Percentiles rank a stretch among this genome's conserved stretches.
Evolutionary conservation across 306 rosid species (phyloP).

Genomic region (Cyclanthera cordifolia): DNA sequence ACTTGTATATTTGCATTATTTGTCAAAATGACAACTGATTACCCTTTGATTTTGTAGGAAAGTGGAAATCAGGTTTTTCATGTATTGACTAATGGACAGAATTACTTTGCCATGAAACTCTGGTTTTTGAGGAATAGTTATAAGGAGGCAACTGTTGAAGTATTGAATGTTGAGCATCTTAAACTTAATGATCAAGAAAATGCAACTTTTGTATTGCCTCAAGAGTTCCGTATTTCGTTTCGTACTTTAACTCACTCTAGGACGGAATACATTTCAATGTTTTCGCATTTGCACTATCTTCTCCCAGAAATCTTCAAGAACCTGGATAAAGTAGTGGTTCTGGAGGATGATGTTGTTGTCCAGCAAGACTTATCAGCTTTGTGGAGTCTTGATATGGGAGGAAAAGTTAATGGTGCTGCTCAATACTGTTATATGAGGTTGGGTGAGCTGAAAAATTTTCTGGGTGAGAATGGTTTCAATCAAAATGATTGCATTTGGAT

Average conservation of each 20-base stretch:
- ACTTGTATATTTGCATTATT: conserved; percentile 10
- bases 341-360: conserved; percentile 85
- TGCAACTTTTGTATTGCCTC: conserved; percentile 40
- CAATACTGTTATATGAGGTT: conserved; percentile 64
- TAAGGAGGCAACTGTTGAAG: conserved; percentile 57
- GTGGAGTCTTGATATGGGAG: conserved; percentile 71
- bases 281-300: conserved; percentile 77
- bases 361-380: conserved; percentile 75
- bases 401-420: conserved; percentile 78
- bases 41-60: conserved; percentile 47
- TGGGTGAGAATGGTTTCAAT: conserved; percentile 39
- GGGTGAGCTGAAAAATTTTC: conserved; percentile 47
- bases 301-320: conserved; percentile 70
- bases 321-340: conserved; percentile 66
- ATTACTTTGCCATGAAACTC: conserved; percentile 77
- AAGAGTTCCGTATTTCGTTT: conserved; percentile 69
- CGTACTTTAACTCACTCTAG: conserved; percentile 37
- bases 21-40: conserved; percentile 22
- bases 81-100: conserved; percentile 77
- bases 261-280: conserved; percentile 78
- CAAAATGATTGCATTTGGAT: conserved; percentile 70
- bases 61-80: conserved; percentile 74
- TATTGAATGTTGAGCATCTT: conserved; percentile 64
- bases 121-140: conserved; percentile 75
- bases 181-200: conserved; percentile 27